Conservation (phyloP, 2,329 filamentous ascomycete genomes). For the Tympanopsis confertula region DNA sequence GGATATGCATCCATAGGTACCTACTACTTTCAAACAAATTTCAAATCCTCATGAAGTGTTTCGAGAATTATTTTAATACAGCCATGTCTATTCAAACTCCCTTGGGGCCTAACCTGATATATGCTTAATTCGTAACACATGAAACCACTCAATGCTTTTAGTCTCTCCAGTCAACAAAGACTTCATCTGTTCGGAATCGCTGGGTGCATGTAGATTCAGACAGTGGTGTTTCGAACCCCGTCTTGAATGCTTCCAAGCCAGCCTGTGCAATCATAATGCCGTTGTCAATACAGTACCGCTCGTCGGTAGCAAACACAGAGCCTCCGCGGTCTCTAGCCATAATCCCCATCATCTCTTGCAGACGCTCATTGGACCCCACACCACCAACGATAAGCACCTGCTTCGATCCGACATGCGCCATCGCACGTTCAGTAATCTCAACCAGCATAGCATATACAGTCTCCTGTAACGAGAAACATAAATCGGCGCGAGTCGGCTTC, state of each 20-base stretch:
- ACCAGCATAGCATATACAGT: conserved; percentile 95
- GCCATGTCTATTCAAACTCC: no score
- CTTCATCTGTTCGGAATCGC: conserved; percentile 72
- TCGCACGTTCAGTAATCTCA: conserved; percentile 94
- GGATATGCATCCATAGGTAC: no score
- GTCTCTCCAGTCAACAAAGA: conserved; percentile 69
- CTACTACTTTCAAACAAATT: no score
- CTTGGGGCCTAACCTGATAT: no score
- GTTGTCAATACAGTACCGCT: conserved; percentile 97
- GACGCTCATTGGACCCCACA: conserved; percentile 83
- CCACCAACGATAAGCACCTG: conserved; percentile 94
- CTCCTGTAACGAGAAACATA: conserved; percentile 92
- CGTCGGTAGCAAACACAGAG: conserved; percentile 86
- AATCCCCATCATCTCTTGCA: conserved; percentile 96
- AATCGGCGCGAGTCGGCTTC: conserved; percentile 57
- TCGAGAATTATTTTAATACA: no score
- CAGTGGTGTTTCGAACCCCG: conserved; percentile 65
- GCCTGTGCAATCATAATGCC: conserved; percentile 99
- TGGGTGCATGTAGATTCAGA: conserved; percentile 79
- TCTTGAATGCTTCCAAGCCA: conserved; percentile 73
- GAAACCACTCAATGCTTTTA: no score
- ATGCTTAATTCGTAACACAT: no score
- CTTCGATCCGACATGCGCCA: conserved; percentile 86
- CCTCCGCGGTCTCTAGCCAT: conserved; percentile 87
- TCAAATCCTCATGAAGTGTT: no score